Conservation (phyloP, 495 filamentous ascomycete genomes). For the Podospora didyma region DNA sequence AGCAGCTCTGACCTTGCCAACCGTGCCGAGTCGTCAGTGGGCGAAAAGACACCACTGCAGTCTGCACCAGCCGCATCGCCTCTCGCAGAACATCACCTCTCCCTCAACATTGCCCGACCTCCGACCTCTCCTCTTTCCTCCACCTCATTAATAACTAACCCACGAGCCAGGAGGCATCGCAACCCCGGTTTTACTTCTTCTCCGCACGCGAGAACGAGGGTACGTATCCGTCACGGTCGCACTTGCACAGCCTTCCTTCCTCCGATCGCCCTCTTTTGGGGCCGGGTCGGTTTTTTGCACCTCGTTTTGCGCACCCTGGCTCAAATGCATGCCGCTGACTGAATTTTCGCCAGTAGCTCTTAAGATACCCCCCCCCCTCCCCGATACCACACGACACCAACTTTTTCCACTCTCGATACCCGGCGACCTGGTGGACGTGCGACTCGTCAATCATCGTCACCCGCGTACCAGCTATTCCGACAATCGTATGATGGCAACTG, state of each 20-base stretch:
- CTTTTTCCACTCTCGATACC: conserved; percentile 6
- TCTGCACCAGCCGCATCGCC: conserved; percentile 22
- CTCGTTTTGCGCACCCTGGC: conserved; percentile 14
- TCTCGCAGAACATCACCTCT: conserved; percentile 12
- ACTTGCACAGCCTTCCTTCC: background rate
- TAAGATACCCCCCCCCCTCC: no score
- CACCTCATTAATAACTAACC: conserved; percentile 1
- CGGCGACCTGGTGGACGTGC: conserved; percentile 17
- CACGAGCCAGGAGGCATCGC: conserved; percentile 13
- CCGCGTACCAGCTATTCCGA: conserved; percentile 17
- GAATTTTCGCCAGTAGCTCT: background rate
- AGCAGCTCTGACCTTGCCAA: conserved; percentile 20
- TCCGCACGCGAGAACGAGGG: conserved; percentile 14
- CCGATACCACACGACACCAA: conserved; percentile 7
- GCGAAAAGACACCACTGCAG: conserved; percentile 16
- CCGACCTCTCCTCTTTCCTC: conserved; percentile 3
- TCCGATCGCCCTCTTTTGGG: background rate
- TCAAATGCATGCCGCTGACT: conserved; percentile 4
- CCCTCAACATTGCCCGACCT: conserved; percentile 5
- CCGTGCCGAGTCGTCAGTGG: conserved; percentile 21
- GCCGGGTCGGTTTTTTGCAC: no score
- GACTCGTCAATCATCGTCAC: conserved; percentile 12
- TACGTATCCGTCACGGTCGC: conserved; percentile 9
- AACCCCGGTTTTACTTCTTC: conserved; percentile 8
- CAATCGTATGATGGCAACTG: conserved; percentile 57